These are phyloP conservation scores for Amorphotheca resinae DNA, from an alignment of 495 filamentous ascomycete genomes.

Conservation along the genomic window DNA sequence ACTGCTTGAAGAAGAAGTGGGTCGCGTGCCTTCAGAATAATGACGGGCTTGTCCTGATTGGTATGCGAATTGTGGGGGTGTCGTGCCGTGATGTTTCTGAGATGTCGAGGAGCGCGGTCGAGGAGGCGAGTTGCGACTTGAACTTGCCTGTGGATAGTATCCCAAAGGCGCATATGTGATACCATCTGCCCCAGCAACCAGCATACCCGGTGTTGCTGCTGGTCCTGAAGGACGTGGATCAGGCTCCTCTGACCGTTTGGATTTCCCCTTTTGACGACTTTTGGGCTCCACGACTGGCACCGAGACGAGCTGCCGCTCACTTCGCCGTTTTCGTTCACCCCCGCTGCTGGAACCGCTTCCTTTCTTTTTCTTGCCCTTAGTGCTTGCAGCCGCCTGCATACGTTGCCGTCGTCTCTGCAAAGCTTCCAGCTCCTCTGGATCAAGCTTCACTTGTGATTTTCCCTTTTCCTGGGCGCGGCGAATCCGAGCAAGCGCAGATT, in stretches of 20 bases:
- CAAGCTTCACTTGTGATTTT: constrained; percentile 62
- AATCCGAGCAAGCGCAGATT: constrained; percentile 65
- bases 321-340: constrained; percentile 14
- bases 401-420: constrained; percentile 52
- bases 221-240: constrained; percentile 8
- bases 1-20: constrained; percentile 19
- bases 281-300: constrained; percentile 17
- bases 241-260: constrained; percentile 10
- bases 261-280: constrained; percentile 19
- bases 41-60: constrained; percentile 8
- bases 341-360: constrained; percentile 15
- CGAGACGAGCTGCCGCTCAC: constrained; percentile 10
- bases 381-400: constrained; percentile 34
- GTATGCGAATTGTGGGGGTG: constrained; percentile 7
- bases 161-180: constrained; percentile 16
- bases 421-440: constrained; percentile 61
- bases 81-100: constrained; percentile 7
- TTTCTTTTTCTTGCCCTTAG: constrained; percentile 13
- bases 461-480: constrained; percentile 59
- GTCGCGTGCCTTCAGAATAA: constrained; percentile 16
- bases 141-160: constrained; percentile 18
- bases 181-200: constrained; percentile 21
- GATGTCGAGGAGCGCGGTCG: constrained; percentile 20
- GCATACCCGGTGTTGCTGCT: constrained; percentile 15
- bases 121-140: constrained; percentile 20